Evolutionary conservation across 2,329 filamentous ascomycete genomes (phyloP), one percentile per base, ranked within the genome.

Genomic region (Sarocladium brachiariae): DNA sequence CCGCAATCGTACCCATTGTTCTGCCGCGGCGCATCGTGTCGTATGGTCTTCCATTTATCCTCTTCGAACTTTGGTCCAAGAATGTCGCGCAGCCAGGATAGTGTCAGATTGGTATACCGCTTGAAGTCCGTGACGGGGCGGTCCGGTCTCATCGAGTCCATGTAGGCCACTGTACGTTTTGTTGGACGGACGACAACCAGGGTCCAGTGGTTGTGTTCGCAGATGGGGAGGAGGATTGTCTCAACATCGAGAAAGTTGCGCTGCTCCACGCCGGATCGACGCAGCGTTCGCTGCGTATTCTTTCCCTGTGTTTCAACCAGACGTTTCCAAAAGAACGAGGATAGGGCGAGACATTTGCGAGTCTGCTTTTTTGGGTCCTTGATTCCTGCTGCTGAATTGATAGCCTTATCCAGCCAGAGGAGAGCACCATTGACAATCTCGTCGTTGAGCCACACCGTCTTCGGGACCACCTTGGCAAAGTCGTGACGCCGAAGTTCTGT

Each of bases 1-100:
- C 87, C 87, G 57, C 87, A 91, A 62, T 91, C 87, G 60, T 77
- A 81, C 1, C 76, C 76, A 59, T 91, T 91, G 23, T 68, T 72
- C 63, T 91, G 87, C 2, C 55, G 58, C 0, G 79, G 75, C 31
- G 77, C 78, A 14, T 66, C 63, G 39, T 75, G 71, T n/a, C 66
- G 62, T 7, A 77, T 67, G 1, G 72, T 68, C 21, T 63, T 70
- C 87, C 87, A 91, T 35, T 87, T 82, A 2, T 68, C 66, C 21
- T 49, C 46, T 18, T 35, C 46, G 58, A 77, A 89, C 5, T 67
- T 64, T 2, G 76, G 67, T 14, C 66, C 66, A 5, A 89, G 69
- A 49, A 85, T 74, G 31, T 74, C 69, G 54, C 72, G 63, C 5
- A 89, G 66, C 77, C 81, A 89, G 1, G 69, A 63, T 24, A 75